A percentile compares a stretch with the other conserved stretches of the same genome.
phyloP scores from a whole-genome alignment of 345 rosid genomes.

The Populus tremula region DNA sequence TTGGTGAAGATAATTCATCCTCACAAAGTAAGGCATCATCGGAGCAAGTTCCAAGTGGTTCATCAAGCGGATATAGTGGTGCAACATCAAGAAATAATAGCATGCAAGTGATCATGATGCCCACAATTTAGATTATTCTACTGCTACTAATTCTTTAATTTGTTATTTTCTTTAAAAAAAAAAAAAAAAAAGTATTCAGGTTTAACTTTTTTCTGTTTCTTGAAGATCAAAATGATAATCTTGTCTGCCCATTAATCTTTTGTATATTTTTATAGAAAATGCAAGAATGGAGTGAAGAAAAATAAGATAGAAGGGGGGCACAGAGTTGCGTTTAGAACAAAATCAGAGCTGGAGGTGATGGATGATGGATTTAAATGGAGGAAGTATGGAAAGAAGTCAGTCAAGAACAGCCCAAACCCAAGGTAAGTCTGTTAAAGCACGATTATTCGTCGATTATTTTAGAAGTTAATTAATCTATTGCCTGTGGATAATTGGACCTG shows the following conservation, averaged over 20 bases:
- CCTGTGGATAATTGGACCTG: neutral
- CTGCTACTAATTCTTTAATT: neutral
- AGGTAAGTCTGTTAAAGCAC: slow-evolving; percentile 41
- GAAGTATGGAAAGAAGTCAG: slow-evolving; percentile 86
- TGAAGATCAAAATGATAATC: neutral
- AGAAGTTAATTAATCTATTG: neutral
- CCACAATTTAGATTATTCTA: neutral
- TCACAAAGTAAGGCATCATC: slow-evolving; percentile 34
- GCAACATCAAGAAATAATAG: slow-evolving; percentile 29
- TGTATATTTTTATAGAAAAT: slow-evolving; percentile 11
- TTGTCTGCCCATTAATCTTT: too few species aligned
- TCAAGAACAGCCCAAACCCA: slow-evolving; percentile 80
- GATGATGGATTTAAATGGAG: slow-evolving; percentile 96
- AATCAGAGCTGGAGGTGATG: slow-evolving; percentile 75
- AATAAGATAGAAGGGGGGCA: slow-evolving; percentile 34
- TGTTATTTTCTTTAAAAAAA: neutral
- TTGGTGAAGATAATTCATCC: slow-evolving; percentile 29
- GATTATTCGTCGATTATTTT: neutral
- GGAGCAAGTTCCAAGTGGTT: slow-evolving; percentile 27
- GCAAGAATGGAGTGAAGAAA: slow-evolving; percentile 31
- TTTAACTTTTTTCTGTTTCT: neutral
- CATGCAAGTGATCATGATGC: slow-evolving; percentile 38
- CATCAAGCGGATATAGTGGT: slow-evolving; percentile 21
- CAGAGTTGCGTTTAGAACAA: slow-evolving; percentile 79
- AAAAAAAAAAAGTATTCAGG: too few species aligned